These are phyloP conservation scores for Euphrasia confusa DNA, from an alignment of 257 asterid species.

Conservation along the genomic window DNA sequence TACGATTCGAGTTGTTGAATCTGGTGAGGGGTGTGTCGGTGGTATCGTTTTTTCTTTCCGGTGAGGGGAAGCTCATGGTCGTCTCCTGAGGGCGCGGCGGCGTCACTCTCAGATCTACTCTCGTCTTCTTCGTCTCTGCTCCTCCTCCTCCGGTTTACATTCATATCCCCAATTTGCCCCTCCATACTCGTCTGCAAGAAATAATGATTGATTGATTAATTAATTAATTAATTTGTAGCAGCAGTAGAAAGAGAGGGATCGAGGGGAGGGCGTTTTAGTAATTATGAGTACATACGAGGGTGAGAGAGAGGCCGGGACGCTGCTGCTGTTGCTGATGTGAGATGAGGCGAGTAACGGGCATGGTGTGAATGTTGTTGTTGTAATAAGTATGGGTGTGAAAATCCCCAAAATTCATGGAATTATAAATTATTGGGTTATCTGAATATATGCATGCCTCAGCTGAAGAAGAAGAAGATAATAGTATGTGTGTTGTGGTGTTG, in stretches of 20 bases:
- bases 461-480: conserved; percentile 25
- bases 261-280: neutral
- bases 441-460: conserved; percentile 62
- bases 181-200: conserved; percentile 72
- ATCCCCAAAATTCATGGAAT: conserved; percentile 92
- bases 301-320: conserved; percentile 82
- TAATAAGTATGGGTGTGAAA: neutral
- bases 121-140: conserved; percentile 69
- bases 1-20: conserved; percentile 96
- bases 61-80: conserved; percentile 43
- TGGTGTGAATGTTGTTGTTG: conserved; percentile 25
- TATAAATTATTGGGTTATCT: conserved; percentile 18
- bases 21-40: conserved; percentile 99
- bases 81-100: conserved; percentile 26
- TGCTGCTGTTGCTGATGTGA: conserved; percentile 24
- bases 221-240: neutral
- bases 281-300: conserved; percentile 44
- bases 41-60: conserved; percentile 81
- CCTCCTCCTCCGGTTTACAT: conserved; percentile 33
- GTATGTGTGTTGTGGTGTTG: no score
- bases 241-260: neutral
- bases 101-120: conserved; percentile 98
- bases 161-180: conserved; percentile 52
- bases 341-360: conserved; percentile 40
- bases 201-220: neutral